A percentile compares a stretch with the other conserved stretches of the same genome.
Conservation (phyloP, 2,329 filamentous ascomycete genomes). For the Cercospora zeina region DNA sequence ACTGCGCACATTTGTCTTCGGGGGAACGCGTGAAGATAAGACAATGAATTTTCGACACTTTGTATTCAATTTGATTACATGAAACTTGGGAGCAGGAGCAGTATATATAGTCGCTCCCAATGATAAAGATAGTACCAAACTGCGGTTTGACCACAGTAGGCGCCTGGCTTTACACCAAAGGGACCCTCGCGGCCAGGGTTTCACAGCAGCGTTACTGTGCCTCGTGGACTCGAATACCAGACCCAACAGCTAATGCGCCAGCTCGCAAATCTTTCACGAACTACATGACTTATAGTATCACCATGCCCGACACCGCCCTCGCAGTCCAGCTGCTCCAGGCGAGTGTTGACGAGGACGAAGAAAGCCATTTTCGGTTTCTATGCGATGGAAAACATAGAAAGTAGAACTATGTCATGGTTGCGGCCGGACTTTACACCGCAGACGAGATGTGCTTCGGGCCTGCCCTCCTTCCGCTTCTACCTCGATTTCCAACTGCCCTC, state of each 20-base stretch:
- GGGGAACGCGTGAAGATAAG: not conserved
- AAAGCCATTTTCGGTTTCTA: constrained; percentile 1
- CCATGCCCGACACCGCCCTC: not conserved
- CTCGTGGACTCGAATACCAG: not conserved
- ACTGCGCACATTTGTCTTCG: not conserved
- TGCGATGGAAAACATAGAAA: not conserved
- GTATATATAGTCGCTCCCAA: not conserved
- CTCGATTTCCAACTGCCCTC: constrained; percentile 40
- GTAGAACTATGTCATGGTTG: not conserved
- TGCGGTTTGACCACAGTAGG: not conserved
- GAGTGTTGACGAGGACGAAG: not conserved
- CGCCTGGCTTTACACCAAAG: not conserved
- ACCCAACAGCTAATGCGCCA: not conserved
- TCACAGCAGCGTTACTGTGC: not conserved
- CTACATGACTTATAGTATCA: not conserved
- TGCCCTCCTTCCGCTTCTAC: constrained; percentile 37
- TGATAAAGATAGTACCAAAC: not conserved
- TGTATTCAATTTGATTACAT: not conserved
- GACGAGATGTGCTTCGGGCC: not conserved
- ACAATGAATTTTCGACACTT: not conserved
- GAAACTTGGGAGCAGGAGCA: not conserved
- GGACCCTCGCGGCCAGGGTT: not conserved
- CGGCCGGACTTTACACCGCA: not conserved
- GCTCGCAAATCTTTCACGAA: not conserved
- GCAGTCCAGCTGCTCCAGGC: not conserved